Conservation (phyloP, 1,284 basidiomycete genomes). For the Tremellales sp. region DNA sequence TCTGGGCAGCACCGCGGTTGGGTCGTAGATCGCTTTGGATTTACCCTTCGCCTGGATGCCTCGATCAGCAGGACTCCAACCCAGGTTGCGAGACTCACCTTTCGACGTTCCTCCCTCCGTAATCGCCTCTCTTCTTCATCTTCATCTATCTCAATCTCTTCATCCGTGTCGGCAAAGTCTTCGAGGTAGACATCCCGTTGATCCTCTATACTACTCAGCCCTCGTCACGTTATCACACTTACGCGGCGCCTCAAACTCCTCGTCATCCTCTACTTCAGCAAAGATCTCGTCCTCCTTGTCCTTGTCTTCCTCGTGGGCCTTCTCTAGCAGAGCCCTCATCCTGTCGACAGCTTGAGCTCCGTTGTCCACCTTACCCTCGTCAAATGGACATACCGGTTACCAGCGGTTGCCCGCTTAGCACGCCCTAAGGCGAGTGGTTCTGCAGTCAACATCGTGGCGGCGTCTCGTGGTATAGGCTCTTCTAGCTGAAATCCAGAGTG, state of each 20-base stretch:
- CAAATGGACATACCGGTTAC: slow-evolving; percentile 37
- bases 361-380: slow-evolving; percentile 4
- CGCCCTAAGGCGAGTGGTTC: slow-evolving; percentile 41
- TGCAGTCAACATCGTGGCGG: slow-evolving; percentile 7
- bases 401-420: slow-evolving; percentile 42
- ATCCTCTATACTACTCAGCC: slow-evolving; percentile 25
- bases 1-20: slow-evolving; percentile 12
- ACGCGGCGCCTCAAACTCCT: slow-evolving; percentile 44
- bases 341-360: slow-evolving; percentile 12
- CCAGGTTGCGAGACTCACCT: slow-evolving; percentile 17
- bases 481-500: too few relatives aligned
- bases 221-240: slow-evolving; percentile 2
- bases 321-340: slow-evolving; percentile 47
- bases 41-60: slow-evolving; percentile 35
- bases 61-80: not conserved
- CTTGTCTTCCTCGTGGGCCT: slow-evolving; percentile 43
- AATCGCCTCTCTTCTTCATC: slow-evolving; percentile 34
- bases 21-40: slow-evolving; percentile 33
- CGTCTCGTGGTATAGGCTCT: too few relatives aligned
- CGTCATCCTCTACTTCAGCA: slow-evolving; percentile 42
- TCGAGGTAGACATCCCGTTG: slow-evolving; percentile 42
- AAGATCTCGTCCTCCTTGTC: slow-evolving; percentile 36
- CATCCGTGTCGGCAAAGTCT: slow-evolving; percentile 47
- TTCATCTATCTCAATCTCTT: slow-evolving; percentile 38
- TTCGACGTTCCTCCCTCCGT: slow-evolving; percentile 31